Conservation (phyloP, 192 early-diverging fungal species). For the Backusella psychrophila region DNA sequence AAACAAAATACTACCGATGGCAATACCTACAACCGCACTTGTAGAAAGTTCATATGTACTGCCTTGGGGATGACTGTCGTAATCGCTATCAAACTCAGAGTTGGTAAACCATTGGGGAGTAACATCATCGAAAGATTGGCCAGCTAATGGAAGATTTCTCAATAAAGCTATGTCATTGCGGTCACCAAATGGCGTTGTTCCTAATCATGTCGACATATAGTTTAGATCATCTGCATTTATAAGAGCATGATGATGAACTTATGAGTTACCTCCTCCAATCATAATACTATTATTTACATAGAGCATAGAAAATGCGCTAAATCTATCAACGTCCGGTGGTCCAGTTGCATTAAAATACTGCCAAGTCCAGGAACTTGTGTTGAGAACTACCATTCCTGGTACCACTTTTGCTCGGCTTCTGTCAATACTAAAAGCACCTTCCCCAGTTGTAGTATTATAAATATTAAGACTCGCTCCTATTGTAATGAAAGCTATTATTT, state of each 20-base stretch:
- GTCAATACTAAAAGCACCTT: not conserved
- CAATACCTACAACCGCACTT: not conserved
- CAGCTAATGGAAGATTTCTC: not conserved
- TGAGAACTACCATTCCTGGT: not conserved
- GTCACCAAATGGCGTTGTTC: not conserved
- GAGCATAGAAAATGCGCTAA: not conserved
- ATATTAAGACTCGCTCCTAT: not conserved
- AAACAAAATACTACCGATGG: not conserved
- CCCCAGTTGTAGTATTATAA: not conserved
- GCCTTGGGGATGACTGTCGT: not conserved
- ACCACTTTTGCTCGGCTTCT: not conserved
- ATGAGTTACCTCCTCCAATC: not conserved
- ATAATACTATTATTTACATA: not conserved
- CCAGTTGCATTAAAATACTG: not conserved
- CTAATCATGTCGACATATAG: not conserved
- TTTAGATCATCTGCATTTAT: too few species aligned
- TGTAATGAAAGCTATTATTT: not conserved
- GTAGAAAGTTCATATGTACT: not conserved
- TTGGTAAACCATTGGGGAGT: conserved; percentile 1
- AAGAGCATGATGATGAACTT: not conserved
- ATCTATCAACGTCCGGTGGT: not conserved
- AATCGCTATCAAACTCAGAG: not conserved
- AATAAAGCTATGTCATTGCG: not conserved
- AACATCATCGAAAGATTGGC: conserved; percentile 1
- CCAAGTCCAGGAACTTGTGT: conserved; percentile 11